These are phyloP conservation scores for Gnetum montanum DNA, from an alignment of 75 land plant species.

Conservation along the genomic window DNA sequence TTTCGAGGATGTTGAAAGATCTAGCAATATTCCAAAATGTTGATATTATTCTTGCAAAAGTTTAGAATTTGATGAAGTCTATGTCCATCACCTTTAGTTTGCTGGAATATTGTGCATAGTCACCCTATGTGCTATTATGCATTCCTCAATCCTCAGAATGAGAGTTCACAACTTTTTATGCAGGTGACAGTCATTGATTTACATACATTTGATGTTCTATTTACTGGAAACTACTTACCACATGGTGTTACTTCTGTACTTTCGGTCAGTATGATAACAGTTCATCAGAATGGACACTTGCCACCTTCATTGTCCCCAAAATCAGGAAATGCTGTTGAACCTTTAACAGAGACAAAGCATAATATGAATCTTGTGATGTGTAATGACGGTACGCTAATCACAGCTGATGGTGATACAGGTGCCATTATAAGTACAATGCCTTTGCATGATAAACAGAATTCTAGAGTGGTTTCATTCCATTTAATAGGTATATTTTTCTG, in stretches of 20 bases:
- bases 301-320: slow-evolving; percentile 8
- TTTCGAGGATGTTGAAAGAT: slow-evolving; percentile 4
- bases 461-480: slow-evolving; percentile 38
- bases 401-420: slow-evolving; percentile 44
- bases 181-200: slow-evolving; percentile 53
- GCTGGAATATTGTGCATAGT: too few species aligned
- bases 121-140: too few species aligned
- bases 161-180: slow-evolving; percentile 2
- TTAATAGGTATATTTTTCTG: slow-evolving; percentile 45
- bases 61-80: too few species aligned
- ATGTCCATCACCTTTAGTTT: too few species aligned
- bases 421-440: slow-evolving; percentile 21
- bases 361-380: slow-evolving; percentile 21
- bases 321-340: slow-evolving; percentile 4
- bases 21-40: too few species aligned
- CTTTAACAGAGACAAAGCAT: neutral
- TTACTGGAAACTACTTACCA: slow-evolving; percentile 16
- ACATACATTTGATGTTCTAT: slow-evolving; percentile 21
- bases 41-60: too few species aligned
- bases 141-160: neutral
- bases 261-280: slow-evolving; percentile 12
- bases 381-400: slow-evolving; percentile 29
- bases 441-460: slow-evolving; percentile 17
- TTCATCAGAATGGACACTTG: neutral
- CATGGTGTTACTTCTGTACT: slow-evolving; percentile 21